phyloP scores from a whole-genome alignment of 129 eudicot species.

The Centrapalus pauciflorus region DNA sequence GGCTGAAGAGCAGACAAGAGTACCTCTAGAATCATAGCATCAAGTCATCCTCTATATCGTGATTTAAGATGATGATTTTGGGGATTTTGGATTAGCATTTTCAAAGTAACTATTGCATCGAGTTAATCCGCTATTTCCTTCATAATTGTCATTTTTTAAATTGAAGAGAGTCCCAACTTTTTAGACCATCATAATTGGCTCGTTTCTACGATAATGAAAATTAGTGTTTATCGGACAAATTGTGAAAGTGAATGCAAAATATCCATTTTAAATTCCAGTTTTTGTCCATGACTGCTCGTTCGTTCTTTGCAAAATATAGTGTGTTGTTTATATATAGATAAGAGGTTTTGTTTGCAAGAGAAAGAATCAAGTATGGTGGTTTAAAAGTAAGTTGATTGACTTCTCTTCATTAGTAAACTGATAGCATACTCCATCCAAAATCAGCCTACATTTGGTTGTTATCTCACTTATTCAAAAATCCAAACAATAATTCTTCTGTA shows the following conservation, averaged over 20 bases:
- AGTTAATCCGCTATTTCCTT: background rate
- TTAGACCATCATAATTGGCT: background rate
- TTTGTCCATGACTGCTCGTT: background rate
- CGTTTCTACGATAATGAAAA: background rate
- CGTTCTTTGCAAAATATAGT: background rate
- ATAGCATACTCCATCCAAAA: background rate
- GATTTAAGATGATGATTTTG: too few species aligned
- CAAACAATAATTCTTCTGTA: conserved; percentile 1
- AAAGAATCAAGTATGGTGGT: conserved; percentile 1
- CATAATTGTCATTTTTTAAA: background rate
- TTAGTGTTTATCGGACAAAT: too few species aligned
- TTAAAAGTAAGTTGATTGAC: background rate
- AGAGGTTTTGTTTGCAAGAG: background rate
- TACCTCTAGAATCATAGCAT: too few species aligned
- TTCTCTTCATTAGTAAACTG: background rate
- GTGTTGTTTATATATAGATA: background rate
- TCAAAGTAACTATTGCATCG: too few species aligned
- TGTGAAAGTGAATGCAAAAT: background rate
- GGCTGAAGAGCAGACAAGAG: too few species aligned
- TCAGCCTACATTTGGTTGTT: background rate
- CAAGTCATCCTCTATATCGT: too few species aligned
- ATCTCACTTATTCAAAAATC: background rate
- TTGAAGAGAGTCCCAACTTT: background rate
- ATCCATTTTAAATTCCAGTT: too few species aligned
- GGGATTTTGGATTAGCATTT: too few species aligned